Base-by-base conservation (phyloP, 768 basidiomycete species). In the Podaxis pistillaris region DNA sequence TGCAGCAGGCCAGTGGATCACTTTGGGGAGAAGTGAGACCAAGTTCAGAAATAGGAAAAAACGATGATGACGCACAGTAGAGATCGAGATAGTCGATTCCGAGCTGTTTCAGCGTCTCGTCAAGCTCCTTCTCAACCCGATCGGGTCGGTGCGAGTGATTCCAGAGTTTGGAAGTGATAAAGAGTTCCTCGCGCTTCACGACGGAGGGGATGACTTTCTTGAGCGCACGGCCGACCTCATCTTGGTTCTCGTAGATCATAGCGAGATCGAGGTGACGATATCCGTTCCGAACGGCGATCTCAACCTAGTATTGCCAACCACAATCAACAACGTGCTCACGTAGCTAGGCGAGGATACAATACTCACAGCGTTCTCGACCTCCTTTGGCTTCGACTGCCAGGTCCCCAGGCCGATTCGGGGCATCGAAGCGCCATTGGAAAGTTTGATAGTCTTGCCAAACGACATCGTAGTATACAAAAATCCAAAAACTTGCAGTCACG, bases 181-280 rank as follows among this genome's bases (percentile, higher is more conserved):
- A 93, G 60, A 94, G 81, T 13, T 94, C 87, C 70, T 90, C 85
- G 66, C 93, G 89, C 69, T 86, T 83, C 63, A 93, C 90, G 58
- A 92, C 88, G 8, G 84, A 83, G 0, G 87, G 87, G 63, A 92
- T 86, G 70, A 93, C 83, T 70, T 89, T 89, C 74, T 88, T 88
- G 69, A 93, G 78, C 1, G 89, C 89, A 2, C 80, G 79, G 4
- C 90, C 88, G 59, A 91, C 85, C 74, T 90, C 90, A 62, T 86
- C 79, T 73, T 93, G 93, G 73, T 94, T 95, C 65, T 79, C 70
- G 74, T 94, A 94, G 52, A 90, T 78, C 83, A 83, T 83, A 2
- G 93, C 93, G 19, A 91, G 82, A 73, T 96, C 93, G 66, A 96
- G 84, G 74, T 96, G 93, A 54, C 91, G 81, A 73, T 94, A 94